Percentiles rank a stretch among this genome's conserved stretches.
Evolutionary conservation across 1,284 basidiomycete species (phyloP).

Genomic region (Austroboletus rostrupii): DNA sequence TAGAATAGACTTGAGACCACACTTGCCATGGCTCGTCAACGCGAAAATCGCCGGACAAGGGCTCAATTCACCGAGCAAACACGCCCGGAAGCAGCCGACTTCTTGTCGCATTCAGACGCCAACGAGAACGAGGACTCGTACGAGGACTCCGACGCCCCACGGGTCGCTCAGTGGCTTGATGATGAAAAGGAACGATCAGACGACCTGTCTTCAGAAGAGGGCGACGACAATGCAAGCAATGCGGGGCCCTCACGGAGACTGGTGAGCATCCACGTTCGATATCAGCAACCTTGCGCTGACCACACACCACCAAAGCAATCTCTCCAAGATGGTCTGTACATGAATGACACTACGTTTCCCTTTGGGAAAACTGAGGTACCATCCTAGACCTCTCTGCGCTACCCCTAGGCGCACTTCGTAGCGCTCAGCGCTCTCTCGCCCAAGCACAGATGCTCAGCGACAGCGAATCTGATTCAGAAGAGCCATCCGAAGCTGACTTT

Average conservation of each 20-base stretch:
- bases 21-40: not conserved
- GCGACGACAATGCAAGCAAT: conserved; percentile 11
- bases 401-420: conserved; percentile 63
- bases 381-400: conserved; percentile 50
- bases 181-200: conserved; percentile 40
- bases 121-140: not conserved
- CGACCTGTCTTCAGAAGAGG: conserved; percentile 8
- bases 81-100: conserved; percentile 20
- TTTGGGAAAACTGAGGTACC: conserved; percentile 3
- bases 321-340: conserved; percentile 26
- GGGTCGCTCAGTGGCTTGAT: conserved; percentile 55
- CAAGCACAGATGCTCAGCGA: conserved; percentile 35
- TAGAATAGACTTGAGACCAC: too few species aligned
- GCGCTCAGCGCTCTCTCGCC: conserved; percentile 56
- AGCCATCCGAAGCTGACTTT: conserved; percentile 20
- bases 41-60: conserved; percentile 5
- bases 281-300: conserved; percentile 12
- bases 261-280: conserved; percentile 14
- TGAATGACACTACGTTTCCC: not conserved
- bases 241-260: conserved; percentile 28
- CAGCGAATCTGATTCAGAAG: conserved; percentile 32
- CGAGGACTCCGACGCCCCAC: conserved; percentile 37
- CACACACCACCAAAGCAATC: conserved; percentile 27
- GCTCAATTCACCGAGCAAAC: conserved; percentile 1
- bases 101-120: conserved; percentile 7